Conservation (phyloP, 2,329 filamentous ascomycete species). For the Verticillium longisporum region DNA sequence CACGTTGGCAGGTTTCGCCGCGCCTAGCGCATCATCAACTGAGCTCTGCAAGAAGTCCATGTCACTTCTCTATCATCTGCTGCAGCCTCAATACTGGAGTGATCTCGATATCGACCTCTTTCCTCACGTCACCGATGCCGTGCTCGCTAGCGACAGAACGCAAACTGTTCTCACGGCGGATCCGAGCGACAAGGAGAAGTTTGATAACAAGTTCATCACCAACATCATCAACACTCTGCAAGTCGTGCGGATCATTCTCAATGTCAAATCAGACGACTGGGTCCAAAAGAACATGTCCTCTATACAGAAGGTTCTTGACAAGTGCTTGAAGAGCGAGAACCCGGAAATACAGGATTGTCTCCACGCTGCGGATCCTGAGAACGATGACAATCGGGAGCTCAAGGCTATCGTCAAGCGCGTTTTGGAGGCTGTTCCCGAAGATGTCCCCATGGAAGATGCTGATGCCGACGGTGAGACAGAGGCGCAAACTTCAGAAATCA, state of each 20-base stretch:
- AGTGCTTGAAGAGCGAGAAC: slow-evolving; percentile 80
- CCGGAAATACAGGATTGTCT: slow-evolving; percentile 91
- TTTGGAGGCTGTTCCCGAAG: slow-evolving; percentile 82
- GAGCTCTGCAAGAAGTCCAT: slow-evolving; percentile 86
- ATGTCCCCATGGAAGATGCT: slow-evolving; percentile 64
- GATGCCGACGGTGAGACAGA: slow-evolving; percentile 83
- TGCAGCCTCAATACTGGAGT: slow-evolving; percentile 84
- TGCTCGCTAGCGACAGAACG: slow-evolving; percentile 77
- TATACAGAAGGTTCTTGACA: slow-evolving; percentile 84
- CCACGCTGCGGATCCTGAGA: slow-evolving; percentile 64
- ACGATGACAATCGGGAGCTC: slow-evolving; percentile 63
- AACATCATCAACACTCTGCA: slow-evolving; percentile 92
- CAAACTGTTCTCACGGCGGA: slow-evolving; percentile 51
- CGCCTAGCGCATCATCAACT: slow-evolving; percentile 21
- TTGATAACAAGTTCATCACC: slow-evolving; percentile 77
- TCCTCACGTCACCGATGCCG: slow-evolving; percentile 79
- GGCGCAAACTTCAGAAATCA: slow-evolving; percentile 77
- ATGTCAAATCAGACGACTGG: slow-evolving; percentile 87
- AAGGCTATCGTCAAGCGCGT: slow-evolving; percentile 73
- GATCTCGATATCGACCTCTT: slow-evolving; percentile 90
- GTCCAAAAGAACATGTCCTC: slow-evolving; percentile 68
- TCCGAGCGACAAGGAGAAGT: slow-evolving; percentile 59
- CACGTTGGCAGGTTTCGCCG: background rate
- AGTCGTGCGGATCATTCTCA: slow-evolving; percentile 82
- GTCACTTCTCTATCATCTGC: slow-evolving; percentile 71